These are phyloP conservation scores for Globisporangium spiculum DNA, from an alignment of 352 stramenopile genomes.

Conservation along the genomic window DNA sequence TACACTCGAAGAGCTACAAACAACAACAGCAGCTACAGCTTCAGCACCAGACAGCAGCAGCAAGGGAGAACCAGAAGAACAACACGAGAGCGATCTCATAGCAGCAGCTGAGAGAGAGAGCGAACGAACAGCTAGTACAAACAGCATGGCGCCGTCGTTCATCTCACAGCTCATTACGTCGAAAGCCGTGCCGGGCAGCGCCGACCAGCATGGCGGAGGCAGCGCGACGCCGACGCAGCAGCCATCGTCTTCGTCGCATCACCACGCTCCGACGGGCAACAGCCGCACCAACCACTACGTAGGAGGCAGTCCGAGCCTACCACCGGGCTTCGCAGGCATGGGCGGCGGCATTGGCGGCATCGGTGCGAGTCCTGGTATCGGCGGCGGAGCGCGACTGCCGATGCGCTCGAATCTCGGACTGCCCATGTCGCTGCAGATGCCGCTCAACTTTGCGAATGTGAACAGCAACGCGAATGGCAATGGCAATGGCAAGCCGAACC, in stretches of 20 bases:
- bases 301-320: background rate
- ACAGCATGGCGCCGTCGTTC: conserved; percentile 18
- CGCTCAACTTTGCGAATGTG: conserved; percentile 16
- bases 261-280: conserved; percentile 3
- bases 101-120: background rate
- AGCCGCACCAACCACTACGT: conserved; percentile 5
- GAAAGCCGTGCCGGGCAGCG: conserved; percentile 14
- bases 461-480: background rate
- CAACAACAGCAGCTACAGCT: background rate
- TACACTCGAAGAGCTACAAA: conserved; percentile 5
- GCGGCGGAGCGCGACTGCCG: conserved; percentile 8
- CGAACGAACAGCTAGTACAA: background rate
- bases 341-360: conserved; percentile 12
- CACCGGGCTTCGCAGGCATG: conserved; percentile 13
- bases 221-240: background rate
- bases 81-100: background rate
- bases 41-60: background rate
- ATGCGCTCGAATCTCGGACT: conserved; percentile 21
- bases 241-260: background rate
- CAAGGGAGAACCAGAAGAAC: background rate
- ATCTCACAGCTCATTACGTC: conserved; percentile 22
- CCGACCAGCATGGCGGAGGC: conserved; percentile 3
- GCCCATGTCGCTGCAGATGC: conserved; percentile 21
- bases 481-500: background rate
- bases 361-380: conserved; percentile 9